These are phyloP conservation scores for Leishmania lainsoni DNA, from an alignment of 208 protist species.

Conservation along the genomic window DNA sequence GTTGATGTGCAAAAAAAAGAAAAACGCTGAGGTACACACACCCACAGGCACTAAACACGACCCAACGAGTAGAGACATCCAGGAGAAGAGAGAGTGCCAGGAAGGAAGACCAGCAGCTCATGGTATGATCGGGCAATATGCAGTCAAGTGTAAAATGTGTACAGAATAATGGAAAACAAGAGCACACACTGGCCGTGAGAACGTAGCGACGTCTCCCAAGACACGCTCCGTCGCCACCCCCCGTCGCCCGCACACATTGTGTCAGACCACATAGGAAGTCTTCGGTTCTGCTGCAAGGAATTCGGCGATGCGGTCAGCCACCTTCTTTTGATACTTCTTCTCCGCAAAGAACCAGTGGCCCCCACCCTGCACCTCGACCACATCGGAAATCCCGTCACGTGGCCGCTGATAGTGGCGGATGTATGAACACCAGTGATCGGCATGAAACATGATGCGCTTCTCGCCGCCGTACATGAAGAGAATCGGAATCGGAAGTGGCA, in stretches of 20 bases:
- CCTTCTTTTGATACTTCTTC: slow-evolving; percentile 43
- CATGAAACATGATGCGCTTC: slow-evolving; percentile 59
- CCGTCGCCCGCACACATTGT: neutral
- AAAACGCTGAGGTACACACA: neutral
- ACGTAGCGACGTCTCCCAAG: neutral
- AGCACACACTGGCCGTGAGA: neutral
- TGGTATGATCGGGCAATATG: neutral
- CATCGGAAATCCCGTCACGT: slow-evolving; percentile 67
- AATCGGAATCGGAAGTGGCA: slow-evolving; percentile 62
- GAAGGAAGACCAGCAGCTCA: neutral
- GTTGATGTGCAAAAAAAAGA: neutral
- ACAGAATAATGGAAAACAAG: neutral
- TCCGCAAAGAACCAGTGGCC: slow-evolving; percentile 87
- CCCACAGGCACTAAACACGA: neutral
- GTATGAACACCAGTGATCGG: slow-evolving; percentile 66
- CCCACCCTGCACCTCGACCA: slow-evolving; percentile 61
- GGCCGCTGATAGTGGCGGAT: slow-evolving; percentile 49
- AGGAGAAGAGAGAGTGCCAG: neutral
- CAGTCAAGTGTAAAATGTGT: neutral
- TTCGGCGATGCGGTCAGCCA: slow-evolving; percentile 48
- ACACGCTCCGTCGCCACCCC: neutral
- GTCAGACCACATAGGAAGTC: neutral
- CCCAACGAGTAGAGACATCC: neutral
- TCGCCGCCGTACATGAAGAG: slow-evolving; percentile 74
- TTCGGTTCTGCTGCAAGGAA: slow-evolving; percentile 43